Conservation (phyloP, 805 yeast species). For the Starmera amethionina region DNA sequence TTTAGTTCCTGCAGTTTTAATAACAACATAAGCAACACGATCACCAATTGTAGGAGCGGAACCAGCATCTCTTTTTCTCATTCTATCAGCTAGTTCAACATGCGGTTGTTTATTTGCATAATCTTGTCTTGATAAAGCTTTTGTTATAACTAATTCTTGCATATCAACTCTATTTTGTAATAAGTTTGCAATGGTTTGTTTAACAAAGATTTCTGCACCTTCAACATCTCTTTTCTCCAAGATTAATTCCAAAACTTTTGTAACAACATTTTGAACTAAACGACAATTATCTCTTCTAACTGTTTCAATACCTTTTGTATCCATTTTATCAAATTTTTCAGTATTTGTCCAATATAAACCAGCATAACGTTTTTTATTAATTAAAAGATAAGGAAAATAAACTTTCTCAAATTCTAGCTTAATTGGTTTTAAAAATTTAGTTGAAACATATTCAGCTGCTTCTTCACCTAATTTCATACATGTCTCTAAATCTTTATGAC, state of each 20-base stretch:
- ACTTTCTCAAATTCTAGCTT: slow-evolving; percentile 95
- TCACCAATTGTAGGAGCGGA: slow-evolving; percentile 96
- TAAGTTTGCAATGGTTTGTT: slow-evolving; percentile 79
- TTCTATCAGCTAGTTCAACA: slow-evolving; percentile 90
- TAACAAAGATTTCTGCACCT: slow-evolving; percentile 79
- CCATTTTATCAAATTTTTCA: slow-evolving; percentile 91
- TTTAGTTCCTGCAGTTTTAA: slow-evolving; percentile 68
- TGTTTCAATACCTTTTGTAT: slow-evolving; percentile 96
- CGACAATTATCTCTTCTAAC: slow-evolving; percentile 97
- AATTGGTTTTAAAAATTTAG: slow-evolving; percentile 73
- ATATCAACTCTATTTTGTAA: slow-evolving; percentile 87
- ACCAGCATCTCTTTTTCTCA: slow-evolving; percentile 95
- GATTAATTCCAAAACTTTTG: slow-evolving; percentile 77
- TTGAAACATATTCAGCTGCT: slow-evolving; percentile 84
- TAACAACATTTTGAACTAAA: slow-evolving; percentile 88
- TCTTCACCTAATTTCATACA: slow-evolving; percentile 92
- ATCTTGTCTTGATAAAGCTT: slow-evolving; percentile 76
- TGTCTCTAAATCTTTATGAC: slow-evolving; percentile 64
- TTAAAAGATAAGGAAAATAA: slow-evolving; percentile 86
- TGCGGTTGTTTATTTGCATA: slow-evolving; percentile 97
- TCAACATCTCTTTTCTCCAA: slow-evolving; percentile 80
- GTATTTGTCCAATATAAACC: slow-evolving; percentile 95
- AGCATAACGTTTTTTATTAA: slow-evolving; percentile 94
- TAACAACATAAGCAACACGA: slow-evolving; percentile 94
- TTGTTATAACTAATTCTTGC: slow-evolving; percentile 88